Percentiles rank a stretch among this genome's conserved stretches.
phyloP scores from a whole-genome alignment of 768 basidiomycete genomes.

The Kwoniella botswanensis region DNA sequence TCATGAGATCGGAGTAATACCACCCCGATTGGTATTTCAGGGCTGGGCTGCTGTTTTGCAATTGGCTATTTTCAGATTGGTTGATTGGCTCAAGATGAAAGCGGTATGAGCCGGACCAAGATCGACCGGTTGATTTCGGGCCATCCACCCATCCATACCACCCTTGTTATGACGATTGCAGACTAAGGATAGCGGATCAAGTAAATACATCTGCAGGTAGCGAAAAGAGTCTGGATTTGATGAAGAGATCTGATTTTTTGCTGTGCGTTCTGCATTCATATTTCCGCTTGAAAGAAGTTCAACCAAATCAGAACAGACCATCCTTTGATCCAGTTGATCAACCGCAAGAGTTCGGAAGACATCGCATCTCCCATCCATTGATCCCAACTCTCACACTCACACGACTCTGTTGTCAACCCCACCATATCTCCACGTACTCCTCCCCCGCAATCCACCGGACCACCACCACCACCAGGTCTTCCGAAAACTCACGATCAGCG shows the following conservation, averaged over 20 bases:
- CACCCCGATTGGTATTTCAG: not conserved
- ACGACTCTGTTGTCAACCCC: not conserved
- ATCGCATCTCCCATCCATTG: not conserved
- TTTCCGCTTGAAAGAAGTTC: too few species aligned
- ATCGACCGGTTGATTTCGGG: not conserved
- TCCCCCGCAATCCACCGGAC: not conserved
- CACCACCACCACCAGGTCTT: not conserved
- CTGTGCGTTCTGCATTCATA: not conserved
- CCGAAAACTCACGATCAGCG: not conserved
- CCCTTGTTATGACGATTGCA: not conserved
- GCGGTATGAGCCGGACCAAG: not conserved
- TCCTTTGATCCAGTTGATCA: not conserved
- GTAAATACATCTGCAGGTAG: not conserved
- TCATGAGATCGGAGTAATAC: not conserved
- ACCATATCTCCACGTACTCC: not conserved
- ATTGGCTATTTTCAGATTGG: not conserved
- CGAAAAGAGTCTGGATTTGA: not conserved
- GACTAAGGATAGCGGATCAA: not conserved
- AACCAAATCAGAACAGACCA: too few species aligned
- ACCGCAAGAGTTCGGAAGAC: not conserved
- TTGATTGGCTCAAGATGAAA: not conserved
- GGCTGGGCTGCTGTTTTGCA: not conserved
- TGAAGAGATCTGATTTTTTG: not conserved
- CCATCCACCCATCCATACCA: not conserved
- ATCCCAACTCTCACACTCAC: not conserved